Evolutionary conservation across 495 filamentous ascomycete genomes (phyloP).

Genomic region (Neurospora africana): DNA sequence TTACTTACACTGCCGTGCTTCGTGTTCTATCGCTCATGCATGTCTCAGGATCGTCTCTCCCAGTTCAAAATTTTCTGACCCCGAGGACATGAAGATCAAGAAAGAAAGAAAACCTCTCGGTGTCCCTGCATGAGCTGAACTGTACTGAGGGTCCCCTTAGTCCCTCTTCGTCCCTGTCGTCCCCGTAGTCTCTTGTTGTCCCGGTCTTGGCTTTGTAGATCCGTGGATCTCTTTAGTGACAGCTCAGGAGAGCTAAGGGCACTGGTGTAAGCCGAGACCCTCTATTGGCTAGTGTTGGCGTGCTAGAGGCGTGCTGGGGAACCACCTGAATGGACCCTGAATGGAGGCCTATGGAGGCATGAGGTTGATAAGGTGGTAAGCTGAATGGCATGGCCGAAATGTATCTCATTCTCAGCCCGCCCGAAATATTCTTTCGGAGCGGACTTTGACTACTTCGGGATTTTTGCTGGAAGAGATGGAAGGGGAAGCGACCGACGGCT

Average conservation of each 20-base stretch:
- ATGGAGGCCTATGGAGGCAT: neutral
- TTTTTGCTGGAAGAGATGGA: neutral
- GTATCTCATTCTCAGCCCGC: neutral
- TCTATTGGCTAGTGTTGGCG: neutral
- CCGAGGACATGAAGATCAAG: neutral
- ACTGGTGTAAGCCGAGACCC: neutral
- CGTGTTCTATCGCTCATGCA: neutral
- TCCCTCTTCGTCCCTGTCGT: neutral
- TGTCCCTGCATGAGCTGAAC: neutral
- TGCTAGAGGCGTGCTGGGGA: neutral
- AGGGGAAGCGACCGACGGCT: neutral
- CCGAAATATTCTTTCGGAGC: neutral
- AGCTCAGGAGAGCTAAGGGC: neutral
- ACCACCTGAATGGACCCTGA: neutral
- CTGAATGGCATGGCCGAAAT: neutral
- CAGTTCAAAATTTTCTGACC: neutral
- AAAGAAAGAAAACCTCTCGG: neutral
- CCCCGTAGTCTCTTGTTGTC: neutral
- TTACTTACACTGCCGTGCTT: neutral
- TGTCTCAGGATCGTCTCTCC: neutral
- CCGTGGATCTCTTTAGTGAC: neutral
- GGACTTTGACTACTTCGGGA: neutral
- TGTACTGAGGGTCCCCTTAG: neutral
- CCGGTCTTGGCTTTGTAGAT: neutral
- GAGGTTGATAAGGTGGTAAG: neutral